phyloP scores from a whole-genome alignment of 1,139 yeast genomes.

The Yarrowia galli region DNA sequence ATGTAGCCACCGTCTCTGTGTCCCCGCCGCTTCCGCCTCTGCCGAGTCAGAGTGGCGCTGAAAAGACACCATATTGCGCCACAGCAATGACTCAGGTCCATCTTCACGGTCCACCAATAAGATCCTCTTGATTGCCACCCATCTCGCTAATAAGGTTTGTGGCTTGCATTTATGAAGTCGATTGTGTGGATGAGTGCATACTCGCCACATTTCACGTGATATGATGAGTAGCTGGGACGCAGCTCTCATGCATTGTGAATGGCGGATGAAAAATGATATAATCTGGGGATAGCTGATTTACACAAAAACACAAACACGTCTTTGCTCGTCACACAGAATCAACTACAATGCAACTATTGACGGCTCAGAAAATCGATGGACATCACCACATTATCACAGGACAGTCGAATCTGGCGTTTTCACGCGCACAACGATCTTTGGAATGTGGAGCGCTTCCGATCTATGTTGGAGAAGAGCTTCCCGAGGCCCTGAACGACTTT shows the following conservation, averaged over 20 bases:
- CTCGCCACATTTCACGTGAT: conserved; percentile 37
- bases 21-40: not conserved
- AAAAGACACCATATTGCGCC: not conserved
- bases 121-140: not conserved
- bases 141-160: not conserved
- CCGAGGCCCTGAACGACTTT: conserved; percentile 10
- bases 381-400: conserved; percentile 8
- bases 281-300: not conserved
- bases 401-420: conserved; percentile 11
- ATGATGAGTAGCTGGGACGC: conserved; percentile 1
- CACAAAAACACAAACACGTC: not conserved
- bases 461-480: conserved; percentile 17
- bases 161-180: conserved; percentile 4
- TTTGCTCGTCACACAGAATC: not conserved
- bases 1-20: not conserved
- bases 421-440: conserved; percentile 19
- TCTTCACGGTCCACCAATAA: not conserved
- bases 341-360: conserved; percentile 18
- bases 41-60: not conserved
- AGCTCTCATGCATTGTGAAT: not conserved
- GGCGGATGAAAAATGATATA: conserved; percentile 11
- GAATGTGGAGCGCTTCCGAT: not conserved
- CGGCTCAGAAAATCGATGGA: conserved; percentile 6
- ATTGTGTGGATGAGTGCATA: conserved; percentile 6
- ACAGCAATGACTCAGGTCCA: conserved; percentile 14